Conservation (phyloP, 306 rosid genomes). For the Castanea sativa region DNA sequence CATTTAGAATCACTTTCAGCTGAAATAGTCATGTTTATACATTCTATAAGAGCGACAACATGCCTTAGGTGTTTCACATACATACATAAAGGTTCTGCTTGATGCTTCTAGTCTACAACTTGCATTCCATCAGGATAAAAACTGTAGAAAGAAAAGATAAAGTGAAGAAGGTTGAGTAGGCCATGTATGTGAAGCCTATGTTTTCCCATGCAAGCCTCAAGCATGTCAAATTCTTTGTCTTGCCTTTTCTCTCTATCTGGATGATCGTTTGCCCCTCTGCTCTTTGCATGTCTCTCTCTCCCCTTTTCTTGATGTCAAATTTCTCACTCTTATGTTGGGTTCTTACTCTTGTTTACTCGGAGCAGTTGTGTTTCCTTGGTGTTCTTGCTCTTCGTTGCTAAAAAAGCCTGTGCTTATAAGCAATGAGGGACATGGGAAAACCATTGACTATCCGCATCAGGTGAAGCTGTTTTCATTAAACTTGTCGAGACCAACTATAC, state of each 20-base stretch:
- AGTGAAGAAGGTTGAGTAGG: neutral
- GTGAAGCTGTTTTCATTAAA: neutral
- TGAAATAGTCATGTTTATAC: neutral
- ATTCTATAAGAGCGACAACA: neutral
- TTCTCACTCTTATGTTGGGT: too few species aligned
- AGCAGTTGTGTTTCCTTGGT: neutral
- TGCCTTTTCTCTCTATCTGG: neutral
- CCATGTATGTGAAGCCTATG: neutral
- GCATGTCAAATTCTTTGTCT: neutral
- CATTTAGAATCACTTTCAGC: neutral
- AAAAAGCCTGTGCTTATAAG: neutral
- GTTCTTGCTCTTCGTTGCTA: neutral
- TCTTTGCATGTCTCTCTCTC: neutral
- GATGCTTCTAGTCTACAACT: neutral
- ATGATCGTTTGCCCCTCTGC: neutral
- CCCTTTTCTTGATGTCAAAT: too few species aligned
- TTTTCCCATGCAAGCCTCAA: neutral
- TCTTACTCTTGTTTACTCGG: neutral
- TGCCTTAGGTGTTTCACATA: neutral
- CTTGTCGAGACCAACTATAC: neutral
- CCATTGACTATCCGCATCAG: neutral
- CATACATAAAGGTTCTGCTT: neutral
- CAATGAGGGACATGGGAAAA: neutral
- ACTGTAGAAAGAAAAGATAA: neutral
- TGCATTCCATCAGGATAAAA: neutral